Base-by-base conservation (phyloP, 805 yeast genomes). In the Yarrowia osloensis region DNA sequence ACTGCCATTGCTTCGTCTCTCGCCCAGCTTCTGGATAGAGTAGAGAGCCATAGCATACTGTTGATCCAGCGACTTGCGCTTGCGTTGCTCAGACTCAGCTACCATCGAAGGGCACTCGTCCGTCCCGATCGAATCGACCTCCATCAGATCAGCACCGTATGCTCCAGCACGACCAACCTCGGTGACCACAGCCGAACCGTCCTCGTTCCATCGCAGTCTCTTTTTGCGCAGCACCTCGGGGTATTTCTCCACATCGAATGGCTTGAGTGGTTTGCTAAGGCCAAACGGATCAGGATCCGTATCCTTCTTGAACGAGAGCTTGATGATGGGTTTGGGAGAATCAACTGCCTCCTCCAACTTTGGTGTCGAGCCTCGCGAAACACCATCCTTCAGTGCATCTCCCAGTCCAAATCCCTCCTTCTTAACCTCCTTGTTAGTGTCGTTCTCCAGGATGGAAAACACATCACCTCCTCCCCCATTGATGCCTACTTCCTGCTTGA, bases 21-120 rank as follows among this genome's bases (percentile, higher is more conserved):
- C 66, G 13, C 66, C 54, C 29, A 61, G 54, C 42, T 61, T 61
- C 26, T 61, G 66, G 24, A 61, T 61, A 22, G 66, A 61, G 5
- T 44, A 61, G 22, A 61, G 42, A 17, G 66, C 66, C 66, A 44
- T 61, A 11, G 66, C 66, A 33, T 44, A 61, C 33, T 61, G 54
- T 44, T 46, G 66, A 15, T 61, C 66, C 21, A 61, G 52, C 52
- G 66, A 31, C 24, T 44, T 44, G 40, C 66, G 66, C 44, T 61
- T 61, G 22, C 54, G 40, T 19, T 44, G 29, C 54, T 61, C 54
- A 6, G 19, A 31, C 26, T 61, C 66, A 1, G 42, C 54, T 35
- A 44, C 42, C 8, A 33, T 22, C 31, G 66, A 61, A 24, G 22
- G 13, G 33, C 40, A 17, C 11, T 61, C 66, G 2, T 44, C 40